A percentile compares a stretch with the other conserved stretches of the same genome.
Evolutionary conservation across 2,329 filamentous ascomycete genomes (phyloP).

Genomic region (Lasiodiplodia gonubiensis): DNA sequence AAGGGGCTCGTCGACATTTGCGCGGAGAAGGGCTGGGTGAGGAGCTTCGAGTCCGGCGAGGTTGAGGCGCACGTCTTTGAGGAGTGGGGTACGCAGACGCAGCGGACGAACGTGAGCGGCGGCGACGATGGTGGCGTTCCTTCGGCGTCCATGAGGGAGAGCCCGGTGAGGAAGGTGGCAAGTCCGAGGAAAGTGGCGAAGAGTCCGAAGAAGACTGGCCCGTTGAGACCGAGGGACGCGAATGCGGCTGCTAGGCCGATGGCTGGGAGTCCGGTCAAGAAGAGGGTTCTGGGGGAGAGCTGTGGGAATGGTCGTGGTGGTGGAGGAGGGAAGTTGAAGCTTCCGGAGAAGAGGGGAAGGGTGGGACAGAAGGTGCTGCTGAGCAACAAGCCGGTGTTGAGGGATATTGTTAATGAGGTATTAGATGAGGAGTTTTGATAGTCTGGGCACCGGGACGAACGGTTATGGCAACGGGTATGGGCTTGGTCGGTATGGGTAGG

Average conservation of each 20-base stretch:
- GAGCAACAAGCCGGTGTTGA: conserved; percentile 70
- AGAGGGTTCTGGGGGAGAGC: conserved; percentile 29
- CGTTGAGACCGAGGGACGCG: not conserved
- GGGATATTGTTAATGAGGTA: conserved; percentile 76
- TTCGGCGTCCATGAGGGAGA: conserved; percentile 18
- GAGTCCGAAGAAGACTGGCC: conserved; percentile 33
- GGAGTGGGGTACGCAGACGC: conserved; percentile 46
- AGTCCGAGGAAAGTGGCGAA: conserved; percentile 40
- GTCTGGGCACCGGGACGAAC: not conserved
- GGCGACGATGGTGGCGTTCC: conserved; percentile 12
- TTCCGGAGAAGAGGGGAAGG: conserved; percentile 66
- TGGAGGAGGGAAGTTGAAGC: conserved; percentile 42
- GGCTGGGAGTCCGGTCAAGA: conserved; percentile 34
- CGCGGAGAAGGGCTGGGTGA: conserved; percentile 78
- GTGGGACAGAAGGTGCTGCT: conserved; percentile 63
- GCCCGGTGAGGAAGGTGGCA: conserved; percentile 31
- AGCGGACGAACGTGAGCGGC: conserved; percentile 27
- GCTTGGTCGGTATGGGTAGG: not conserved
- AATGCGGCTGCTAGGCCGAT: conserved; percentile 29
- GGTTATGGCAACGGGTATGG: not conserved
- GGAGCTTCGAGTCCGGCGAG: conserved; percentile 70
- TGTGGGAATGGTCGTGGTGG: conserved; percentile 26
- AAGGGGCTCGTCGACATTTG: conserved; percentile 77
- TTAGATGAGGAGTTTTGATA: not conserved
- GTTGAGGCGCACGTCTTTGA: conserved; percentile 72